Evolutionary conservation across 1,284 basidiomycete genomes (phyloP).

Genomic region (Sanguinoderma infundibulare): DNA sequence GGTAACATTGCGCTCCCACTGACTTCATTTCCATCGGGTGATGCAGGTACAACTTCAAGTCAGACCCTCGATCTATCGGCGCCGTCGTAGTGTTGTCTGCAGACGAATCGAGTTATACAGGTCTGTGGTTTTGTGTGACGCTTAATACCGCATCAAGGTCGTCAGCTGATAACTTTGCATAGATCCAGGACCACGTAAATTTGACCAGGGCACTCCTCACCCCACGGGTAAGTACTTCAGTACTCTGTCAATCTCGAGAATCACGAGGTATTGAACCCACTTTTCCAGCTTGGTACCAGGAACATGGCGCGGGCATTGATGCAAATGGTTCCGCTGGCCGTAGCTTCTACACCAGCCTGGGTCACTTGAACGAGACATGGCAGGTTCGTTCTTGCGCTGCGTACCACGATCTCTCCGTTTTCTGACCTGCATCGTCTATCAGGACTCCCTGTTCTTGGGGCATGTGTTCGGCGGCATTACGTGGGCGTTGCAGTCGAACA

Average conservation of each 20-base stretch:
- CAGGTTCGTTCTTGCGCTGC: constrained; percentile 42
- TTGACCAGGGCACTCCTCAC: constrained; percentile 66
- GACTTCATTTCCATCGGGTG: neutral
- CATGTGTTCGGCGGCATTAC: constrained; percentile 78
- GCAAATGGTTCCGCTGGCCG: constrained; percentile 59
- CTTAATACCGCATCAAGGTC: neutral
- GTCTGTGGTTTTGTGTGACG: constrained; percentile 38
- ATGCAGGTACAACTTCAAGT: constrained; percentile 76
- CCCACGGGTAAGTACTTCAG: constrained; percentile 51
- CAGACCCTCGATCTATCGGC: constrained; percentile 70
- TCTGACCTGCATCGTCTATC: constrained; percentile 2
- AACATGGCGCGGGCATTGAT: constrained; percentile 62
- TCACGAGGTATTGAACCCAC: neutral
- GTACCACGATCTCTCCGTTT: neutral
- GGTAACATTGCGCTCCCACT: no score
- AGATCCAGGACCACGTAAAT: constrained; percentile 55
- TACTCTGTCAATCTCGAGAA: neutral
- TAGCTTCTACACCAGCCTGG: constrained; percentile 82
- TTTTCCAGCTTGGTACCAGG: constrained; percentile 76
- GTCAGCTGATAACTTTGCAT: neutral
- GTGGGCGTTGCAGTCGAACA: constrained; percentile 71
- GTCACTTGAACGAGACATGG: constrained; percentile 77
- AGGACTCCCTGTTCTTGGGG: constrained; percentile 65
- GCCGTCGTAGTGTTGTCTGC: constrained; percentile 71
- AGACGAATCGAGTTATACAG: constrained; percentile 67